Conservation (phyloP, 2,329 filamentous ascomycete genomes). For the Teratosphaeria epicoccoides region DNA sequence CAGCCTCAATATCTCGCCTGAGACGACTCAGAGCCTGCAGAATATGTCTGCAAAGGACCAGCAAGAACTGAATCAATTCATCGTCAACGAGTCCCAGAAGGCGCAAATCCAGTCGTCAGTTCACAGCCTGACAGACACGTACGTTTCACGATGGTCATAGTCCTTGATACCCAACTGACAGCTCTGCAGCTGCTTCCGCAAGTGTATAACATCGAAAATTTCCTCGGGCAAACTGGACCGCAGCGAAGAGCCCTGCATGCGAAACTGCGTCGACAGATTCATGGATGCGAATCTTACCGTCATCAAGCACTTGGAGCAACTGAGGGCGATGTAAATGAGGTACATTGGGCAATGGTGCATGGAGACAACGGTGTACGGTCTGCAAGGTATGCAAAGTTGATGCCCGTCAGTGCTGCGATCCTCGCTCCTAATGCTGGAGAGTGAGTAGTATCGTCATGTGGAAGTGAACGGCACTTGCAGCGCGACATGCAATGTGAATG, state of each 20-base stretch:
- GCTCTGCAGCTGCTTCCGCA: slow-evolving; percentile 79
- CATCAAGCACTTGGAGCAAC: slow-evolving; percentile 68
- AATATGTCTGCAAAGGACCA: slow-evolving; percentile 15
- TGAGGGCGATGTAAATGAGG: slow-evolving; percentile 25
- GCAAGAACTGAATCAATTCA: slow-evolving; percentile 73
- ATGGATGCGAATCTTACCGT: slow-evolving; percentile 79
- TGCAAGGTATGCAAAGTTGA: too few species aligned
- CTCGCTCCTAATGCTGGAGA: too few species aligned
- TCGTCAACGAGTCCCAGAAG: slow-evolving; percentile 52
- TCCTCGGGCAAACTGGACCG: slow-evolving; percentile 62
- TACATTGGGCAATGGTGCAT: background rate
- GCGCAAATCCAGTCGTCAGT: slow-evolving; percentile 49
- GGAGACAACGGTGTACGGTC: background rate
- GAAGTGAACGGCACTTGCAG: too few species aligned
- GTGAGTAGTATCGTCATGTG: too few species aligned
- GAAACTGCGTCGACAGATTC: slow-evolving; percentile 90
- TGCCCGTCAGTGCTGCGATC: background rate
- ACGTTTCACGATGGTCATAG: slow-evolving; percentile 39
- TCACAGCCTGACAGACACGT: slow-evolving; percentile 23
- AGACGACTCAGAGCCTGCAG: slow-evolving; percentile 16
- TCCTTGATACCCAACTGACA: background rate
- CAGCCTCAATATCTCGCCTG: slow-evolving; percentile 16
- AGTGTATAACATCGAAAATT: slow-evolving; percentile 72
- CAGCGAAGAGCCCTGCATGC: slow-evolving; percentile 70
- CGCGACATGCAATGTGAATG: too few species aligned